phyloP scores from a whole-genome alignment of 495 filamentous ascomycete species.

The Diplogelasinospora grovesii region DNA sequence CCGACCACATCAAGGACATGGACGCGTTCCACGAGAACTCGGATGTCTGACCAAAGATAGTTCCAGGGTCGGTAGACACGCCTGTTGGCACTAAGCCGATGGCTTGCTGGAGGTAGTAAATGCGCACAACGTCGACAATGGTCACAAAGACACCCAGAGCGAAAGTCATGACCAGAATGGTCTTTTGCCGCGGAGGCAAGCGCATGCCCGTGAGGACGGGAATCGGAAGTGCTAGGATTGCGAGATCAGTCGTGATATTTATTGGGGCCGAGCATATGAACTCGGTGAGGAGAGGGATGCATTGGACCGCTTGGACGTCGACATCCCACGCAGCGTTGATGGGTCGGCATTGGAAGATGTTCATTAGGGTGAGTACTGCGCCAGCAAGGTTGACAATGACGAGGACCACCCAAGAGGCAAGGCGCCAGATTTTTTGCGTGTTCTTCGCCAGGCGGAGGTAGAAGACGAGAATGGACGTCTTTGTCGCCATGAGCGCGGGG shows the following conservation, averaged over 20 bases:
- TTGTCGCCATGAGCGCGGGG: constrained; percentile 79
- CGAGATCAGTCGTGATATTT: constrained; percentile 80
- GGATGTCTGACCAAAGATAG: constrained; percentile 28
- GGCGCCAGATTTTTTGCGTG: constrained; percentile 60
- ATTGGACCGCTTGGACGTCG: constrained; percentile 39
- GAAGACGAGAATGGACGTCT: constrained; percentile 87
- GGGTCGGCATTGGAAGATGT: constrained; percentile 84
- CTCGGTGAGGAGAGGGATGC: constrained; percentile 70
- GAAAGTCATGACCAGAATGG: constrained; percentile 76
- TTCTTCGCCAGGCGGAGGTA: constrained; percentile 73
- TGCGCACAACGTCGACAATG: constrained; percentile 79
- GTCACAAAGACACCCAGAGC: constrained; percentile 78
- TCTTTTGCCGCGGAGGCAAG: constrained; percentile 75
- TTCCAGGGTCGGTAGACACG: constrained; percentile 17
- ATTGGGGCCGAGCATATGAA: constrained; percentile 79
- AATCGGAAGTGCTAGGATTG: constrained; percentile 76
- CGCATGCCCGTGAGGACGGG: constrained; percentile 82
- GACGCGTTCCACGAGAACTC: constrained; percentile 66
- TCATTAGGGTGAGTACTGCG: constrained; percentile 71
- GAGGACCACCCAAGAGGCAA: constrained; percentile 63
- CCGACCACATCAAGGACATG: constrained; percentile 86
- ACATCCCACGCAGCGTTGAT: constrained; percentile 53
- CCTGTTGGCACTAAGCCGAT: constrained; percentile 25
- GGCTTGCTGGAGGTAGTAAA: constrained; percentile 82
- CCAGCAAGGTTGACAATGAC: constrained; percentile 72